Evolutionary conservation across 2,329 filamentous ascomycete genomes (phyloP).

Genomic region (Aspergillus luchuensis): DNA sequence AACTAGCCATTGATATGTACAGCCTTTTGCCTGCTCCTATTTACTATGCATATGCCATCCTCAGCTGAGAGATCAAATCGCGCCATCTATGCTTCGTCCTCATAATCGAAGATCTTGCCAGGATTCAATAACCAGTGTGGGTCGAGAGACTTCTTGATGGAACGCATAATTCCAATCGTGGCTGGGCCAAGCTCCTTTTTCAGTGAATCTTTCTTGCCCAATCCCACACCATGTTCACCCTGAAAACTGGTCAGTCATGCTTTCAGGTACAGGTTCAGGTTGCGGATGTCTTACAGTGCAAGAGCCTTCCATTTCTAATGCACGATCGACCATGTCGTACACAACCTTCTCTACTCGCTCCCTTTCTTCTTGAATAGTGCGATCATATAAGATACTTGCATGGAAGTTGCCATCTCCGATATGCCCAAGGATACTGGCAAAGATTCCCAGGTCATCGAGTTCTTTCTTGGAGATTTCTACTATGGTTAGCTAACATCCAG

Average conservation of each 20-base stretch:
- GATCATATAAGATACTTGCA: constrained; percentile 86
- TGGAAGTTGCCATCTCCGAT: constrained; percentile 96
- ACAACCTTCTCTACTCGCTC: constrained; percentile 79
- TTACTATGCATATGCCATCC: background rate
- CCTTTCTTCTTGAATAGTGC: constrained; percentile 66
- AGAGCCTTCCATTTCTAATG: constrained; percentile 90
- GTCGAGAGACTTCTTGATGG: constrained; percentile 79
- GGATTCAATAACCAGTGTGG: constrained; percentile 89
- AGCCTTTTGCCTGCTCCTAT: background rate
- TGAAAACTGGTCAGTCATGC: constrained; percentile 22
- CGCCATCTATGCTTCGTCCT: constrained; percentile 20
- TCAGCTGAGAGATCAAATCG: background rate
- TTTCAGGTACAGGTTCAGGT: background rate
- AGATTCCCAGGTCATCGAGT: constrained; percentile 80
- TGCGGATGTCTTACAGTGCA: constrained; percentile 64
- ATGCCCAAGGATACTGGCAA: constrained; percentile 85
- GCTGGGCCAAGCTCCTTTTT: constrained; percentile 77
- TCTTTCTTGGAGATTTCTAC: constrained; percentile 85
- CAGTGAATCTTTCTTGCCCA: constrained; percentile 81
- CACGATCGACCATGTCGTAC: constrained; percentile 86
- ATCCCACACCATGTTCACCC: constrained; percentile 82
- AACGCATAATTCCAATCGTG: constrained; percentile 81
- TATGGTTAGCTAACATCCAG: constrained; percentile 18
- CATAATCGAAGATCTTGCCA: constrained; percentile 81
- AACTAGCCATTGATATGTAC: background rate